These are phyloP conservation scores for Curvularia lunata DNA, from an alignment of 2,329 filamentous ascomycete genomes.

Conservation along the genomic window DNA sequence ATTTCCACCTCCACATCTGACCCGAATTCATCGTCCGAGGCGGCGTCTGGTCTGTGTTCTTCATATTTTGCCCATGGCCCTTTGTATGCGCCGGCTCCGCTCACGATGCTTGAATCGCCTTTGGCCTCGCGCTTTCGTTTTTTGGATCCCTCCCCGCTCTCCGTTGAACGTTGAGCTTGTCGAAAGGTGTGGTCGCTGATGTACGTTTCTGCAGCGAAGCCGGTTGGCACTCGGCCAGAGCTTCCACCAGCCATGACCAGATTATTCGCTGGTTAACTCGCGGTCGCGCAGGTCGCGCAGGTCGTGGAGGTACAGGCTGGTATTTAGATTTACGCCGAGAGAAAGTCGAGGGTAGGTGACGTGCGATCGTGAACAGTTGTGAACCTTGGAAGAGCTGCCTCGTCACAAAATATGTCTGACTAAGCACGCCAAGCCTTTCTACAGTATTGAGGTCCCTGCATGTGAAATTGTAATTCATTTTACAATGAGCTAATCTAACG, in stretches of 20 bases:
- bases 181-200: slow-evolving; percentile 92
- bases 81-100: slow-evolving; percentile 86
- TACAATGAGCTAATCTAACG: slow-evolving; percentile 39
- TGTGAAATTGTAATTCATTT: slow-evolving; percentile 27
- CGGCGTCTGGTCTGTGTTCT: slow-evolving; percentile 70
- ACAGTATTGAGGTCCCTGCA: background rate
- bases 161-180: slow-evolving; percentile 81
- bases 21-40: slow-evolving; percentile 65
- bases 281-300: slow-evolving; percentile 1
- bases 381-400: slow-evolving; percentile 6
- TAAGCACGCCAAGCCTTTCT: slow-evolving; percentile 24
- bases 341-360: background rate
- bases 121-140: slow-evolving; percentile 83
- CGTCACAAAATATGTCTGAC: slow-evolving; percentile 23
- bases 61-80: slow-evolving; percentile 93
- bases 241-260: slow-evolving; percentile 32
- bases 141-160: slow-evolving; percentile 68
- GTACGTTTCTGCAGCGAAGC: slow-evolving; percentile 83
- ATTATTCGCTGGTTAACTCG: background rate
- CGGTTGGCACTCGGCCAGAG: slow-evolving; percentile 65
- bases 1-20: slow-evolving; percentile 77
- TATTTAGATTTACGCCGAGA: background rate
- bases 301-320: too few relatives aligned
- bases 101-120: slow-evolving; percentile 81
- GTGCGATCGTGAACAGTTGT: background rate